Conservation (phyloP, 495 filamentous ascomycete genomes). For the Annulohypoxylon moriforme region DNA sequence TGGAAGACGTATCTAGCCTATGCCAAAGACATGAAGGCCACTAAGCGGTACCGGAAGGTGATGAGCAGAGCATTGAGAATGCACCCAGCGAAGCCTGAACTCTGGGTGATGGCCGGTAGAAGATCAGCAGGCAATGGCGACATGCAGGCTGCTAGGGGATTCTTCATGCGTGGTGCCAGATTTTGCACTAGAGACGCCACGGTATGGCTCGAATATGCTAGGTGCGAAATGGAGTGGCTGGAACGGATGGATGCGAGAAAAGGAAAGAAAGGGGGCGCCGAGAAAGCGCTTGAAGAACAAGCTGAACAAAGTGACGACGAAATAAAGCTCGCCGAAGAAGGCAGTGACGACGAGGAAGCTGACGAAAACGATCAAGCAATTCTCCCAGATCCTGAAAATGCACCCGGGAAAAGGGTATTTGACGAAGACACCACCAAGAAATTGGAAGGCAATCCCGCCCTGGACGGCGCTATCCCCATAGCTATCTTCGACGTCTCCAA, state of each 20-base stretch:
- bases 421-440: conserved; percentile 68
- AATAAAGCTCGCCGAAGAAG: conserved; percentile 50
- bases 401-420: conserved; percentile 56
- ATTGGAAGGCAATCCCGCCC: conserved; percentile 79
- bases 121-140: conserved; percentile 81
- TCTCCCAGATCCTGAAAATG: conserved; percentile 54
- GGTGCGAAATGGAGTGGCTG: conserved; percentile 92
- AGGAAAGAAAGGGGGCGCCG: conserved; percentile 68
- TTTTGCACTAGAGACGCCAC: conserved; percentile 79
- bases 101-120: conserved; percentile 90
- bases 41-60: conserved; percentile 81
- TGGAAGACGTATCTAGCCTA: conserved; percentile 95
- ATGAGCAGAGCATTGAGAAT: conserved; percentile 82
- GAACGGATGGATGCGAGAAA: conserved; percentile 78
- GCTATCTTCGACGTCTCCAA: conserved; percentile 91
- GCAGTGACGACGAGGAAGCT: conserved; percentile 54
- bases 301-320: conserved; percentile 59
- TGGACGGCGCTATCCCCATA: conserved; percentile 89
- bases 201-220: conserved; percentile 90
- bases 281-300: conserved; percentile 54
- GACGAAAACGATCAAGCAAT: conserved; percentile 49
- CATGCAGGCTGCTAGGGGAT: conserved; percentile 80
- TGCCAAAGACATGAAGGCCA: conserved; percentile 77
- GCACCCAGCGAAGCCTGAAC: conserved; percentile 81
- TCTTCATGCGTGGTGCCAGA: conserved; percentile 88